A percentile compares a stretch with the other conserved stretches of the same genome.
These are phyloP conservation scores for Petunia axillaris DNA, from an alignment of 257 asterid species.

Conservation along the genomic window DNA sequence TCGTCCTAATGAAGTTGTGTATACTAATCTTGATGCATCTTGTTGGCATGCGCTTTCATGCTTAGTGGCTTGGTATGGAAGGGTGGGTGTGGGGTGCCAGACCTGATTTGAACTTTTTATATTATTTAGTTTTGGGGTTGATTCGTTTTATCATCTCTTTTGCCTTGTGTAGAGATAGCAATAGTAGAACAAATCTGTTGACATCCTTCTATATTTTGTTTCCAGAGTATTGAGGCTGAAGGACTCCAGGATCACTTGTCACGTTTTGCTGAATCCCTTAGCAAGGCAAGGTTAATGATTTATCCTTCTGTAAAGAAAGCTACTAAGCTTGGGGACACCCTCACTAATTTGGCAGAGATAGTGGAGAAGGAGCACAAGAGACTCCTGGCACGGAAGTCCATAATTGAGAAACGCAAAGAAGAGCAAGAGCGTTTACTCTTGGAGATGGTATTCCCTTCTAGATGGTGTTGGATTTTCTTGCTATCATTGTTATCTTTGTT, in stretches of 20 bases:
- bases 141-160: background rate
- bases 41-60: background rate
- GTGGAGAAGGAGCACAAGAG: conserved; percentile 87
- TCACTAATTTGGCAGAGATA: conserved; percentile 60
- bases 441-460: conserved; percentile 62
- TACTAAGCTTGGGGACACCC: conserved; percentile 50
- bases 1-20: background rate
- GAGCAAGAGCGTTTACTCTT: conserved; percentile 87
- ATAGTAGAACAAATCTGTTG: background rate
- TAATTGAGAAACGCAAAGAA: conserved; percentile 92
- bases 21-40: conserved; percentile 3
- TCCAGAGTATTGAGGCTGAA: conserved; percentile 77
- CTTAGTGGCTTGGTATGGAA: background rate
- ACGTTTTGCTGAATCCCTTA: conserved; percentile 62
- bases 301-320: conserved; percentile 52
- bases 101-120: background rate
- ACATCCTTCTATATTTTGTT: conserved; percentile 18
- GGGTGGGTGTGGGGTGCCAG: background rate
- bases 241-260: conserved; percentile 70
- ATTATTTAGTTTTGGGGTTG: background rate
- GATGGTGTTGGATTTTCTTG: background rate
- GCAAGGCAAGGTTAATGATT: conserved; percentile 62
- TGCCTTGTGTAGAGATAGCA: conserved; percentile 5
- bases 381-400: conserved; percentile 83
- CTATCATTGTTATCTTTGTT: background rate